A percentile compares a stretch with the other conserved stretches of the same genome.
phyloP scores from a whole-genome alignment of 2,329 filamentous ascomycete species.

The Curvularia eragrostidis region DNA sequence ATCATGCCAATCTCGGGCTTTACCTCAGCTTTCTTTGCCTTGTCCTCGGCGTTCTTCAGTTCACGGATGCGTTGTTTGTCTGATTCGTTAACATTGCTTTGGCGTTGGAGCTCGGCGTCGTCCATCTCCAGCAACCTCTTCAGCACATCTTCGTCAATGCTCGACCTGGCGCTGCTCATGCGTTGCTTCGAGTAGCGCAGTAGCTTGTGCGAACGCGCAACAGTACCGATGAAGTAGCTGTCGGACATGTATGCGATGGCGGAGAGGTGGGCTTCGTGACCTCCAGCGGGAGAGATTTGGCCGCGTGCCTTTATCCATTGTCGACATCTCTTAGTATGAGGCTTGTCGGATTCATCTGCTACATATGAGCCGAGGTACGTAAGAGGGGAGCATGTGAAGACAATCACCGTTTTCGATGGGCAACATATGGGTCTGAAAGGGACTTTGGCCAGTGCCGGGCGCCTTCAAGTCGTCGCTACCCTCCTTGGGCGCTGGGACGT shows the following conservation, averaged over 20 bases:
- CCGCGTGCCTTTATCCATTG: conserved; percentile 79
- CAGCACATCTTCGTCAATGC: conserved; percentile 53
- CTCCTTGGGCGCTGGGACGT: conserved; percentile 55
- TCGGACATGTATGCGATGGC: conserved; percentile 95
- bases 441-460: conserved; percentile 50
- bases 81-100: conserved; percentile 57
- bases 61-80: conserved; percentile 55
- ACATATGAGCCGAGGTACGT: conserved; percentile 23
- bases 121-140: conserved; percentile 56
- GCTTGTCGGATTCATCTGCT: conserved; percentile 55
- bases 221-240: conserved; percentile 90
- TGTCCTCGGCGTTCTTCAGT: conserved; percentile 50
- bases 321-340: conserved; percentile 69
- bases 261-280: conserved; percentile 79
- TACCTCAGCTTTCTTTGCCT: conserved; percentile 54
- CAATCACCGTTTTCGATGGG: conserved; percentile 62
- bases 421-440: conserved; percentile 65
- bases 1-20: conserved; percentile 78
- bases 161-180: conserved; percentile 45
- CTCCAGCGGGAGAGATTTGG: conserved; percentile 73
- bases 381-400: not conserved
- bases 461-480: conserved; percentile 44
- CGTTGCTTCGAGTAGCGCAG: conserved; percentile 70
- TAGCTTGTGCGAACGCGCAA: conserved; percentile 79
- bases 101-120: conserved; percentile 51